Evolutionary conservation across 2,329 filamentous ascomycete genomes (phyloP).

Genomic region (Stemphylium lycopersici): DNA sequence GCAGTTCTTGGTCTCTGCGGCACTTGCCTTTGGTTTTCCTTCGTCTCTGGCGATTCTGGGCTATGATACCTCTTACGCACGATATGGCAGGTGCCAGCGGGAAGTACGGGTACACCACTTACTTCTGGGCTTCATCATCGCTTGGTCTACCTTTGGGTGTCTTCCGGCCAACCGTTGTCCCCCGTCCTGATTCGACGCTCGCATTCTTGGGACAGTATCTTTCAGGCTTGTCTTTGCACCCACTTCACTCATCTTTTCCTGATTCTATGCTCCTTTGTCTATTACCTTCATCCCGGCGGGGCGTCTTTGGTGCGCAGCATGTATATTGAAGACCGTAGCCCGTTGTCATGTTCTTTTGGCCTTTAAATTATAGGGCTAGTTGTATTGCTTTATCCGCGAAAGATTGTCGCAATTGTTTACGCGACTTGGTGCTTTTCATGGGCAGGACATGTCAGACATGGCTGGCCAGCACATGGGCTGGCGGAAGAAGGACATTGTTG

Average conservation of each 20-base stretch:
- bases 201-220: constrained; percentile 6
- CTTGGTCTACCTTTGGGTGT: constrained; percentile 25
- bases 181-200: constrained; percentile 7
- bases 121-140: constrained; percentile 14
- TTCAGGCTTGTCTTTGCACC: constrained; percentile 6
- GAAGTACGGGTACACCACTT: constrained; percentile 23
- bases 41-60: constrained; percentile 19
- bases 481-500: not conserved
- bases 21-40: constrained; percentile 20
- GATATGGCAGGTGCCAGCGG: constrained; percentile 30
- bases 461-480: not conserved
- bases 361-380: constrained; percentile 5
- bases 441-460: constrained; percentile 1
- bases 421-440: constrained; percentile 4
- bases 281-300: constrained; percentile 1
- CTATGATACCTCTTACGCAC: constrained; percentile 27
- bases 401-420: constrained; percentile 10
- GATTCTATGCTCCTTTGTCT: constrained; percentile 1
- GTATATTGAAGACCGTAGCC: constrained; percentile 1
- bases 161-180: constrained; percentile 13
- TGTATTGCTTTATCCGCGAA: constrained; percentile 9
- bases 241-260: constrained; percentile 5
- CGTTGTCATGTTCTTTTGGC: constrained; percentile 1
- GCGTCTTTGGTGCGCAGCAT: not conserved
- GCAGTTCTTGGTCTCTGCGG: constrained; percentile 19